phyloP scores from a whole-genome alignment of 140 eudicot genomes.

The Stevia rebaudiana region DNA sequence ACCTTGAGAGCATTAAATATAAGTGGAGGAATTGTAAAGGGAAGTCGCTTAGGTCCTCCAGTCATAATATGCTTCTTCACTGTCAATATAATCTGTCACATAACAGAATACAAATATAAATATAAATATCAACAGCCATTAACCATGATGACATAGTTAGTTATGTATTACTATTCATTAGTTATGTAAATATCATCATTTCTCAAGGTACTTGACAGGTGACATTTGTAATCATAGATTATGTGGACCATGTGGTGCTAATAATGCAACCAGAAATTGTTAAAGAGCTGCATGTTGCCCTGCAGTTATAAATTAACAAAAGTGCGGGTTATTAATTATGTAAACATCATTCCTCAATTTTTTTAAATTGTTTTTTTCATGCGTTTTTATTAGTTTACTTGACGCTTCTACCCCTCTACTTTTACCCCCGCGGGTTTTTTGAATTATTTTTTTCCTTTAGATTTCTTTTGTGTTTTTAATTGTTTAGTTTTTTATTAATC shows the following conservation, averaged over 20 bases:
- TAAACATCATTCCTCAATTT: no score
- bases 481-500: no score
- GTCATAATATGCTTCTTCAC: constrained; percentile 82
- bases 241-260: background rate
- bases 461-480: no score
- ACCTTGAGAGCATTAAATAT: constrained; percentile 79
- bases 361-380: no score
- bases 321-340: constrained; percentile 5
- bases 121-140: constrained; percentile 19
- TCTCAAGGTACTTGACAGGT: background rate
- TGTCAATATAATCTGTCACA: constrained; percentile 68
- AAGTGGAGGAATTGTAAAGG: constrained; percentile 84
- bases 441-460: no score
- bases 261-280: background rate
- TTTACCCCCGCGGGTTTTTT: no score
- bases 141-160: constrained; percentile 16
- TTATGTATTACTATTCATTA: background rate
- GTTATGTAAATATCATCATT: constrained; percentile 13
- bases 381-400: no score
- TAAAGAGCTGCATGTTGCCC: background rate
- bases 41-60: constrained; percentile 92
- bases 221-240: background rate
- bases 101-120: constrained; percentile 21
- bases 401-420: no score
- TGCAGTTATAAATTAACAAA: background rate